Base-by-base conservation (phyloP, 2,329 filamentous ascomycete genomes). In the Penicillium sp. region DNA sequence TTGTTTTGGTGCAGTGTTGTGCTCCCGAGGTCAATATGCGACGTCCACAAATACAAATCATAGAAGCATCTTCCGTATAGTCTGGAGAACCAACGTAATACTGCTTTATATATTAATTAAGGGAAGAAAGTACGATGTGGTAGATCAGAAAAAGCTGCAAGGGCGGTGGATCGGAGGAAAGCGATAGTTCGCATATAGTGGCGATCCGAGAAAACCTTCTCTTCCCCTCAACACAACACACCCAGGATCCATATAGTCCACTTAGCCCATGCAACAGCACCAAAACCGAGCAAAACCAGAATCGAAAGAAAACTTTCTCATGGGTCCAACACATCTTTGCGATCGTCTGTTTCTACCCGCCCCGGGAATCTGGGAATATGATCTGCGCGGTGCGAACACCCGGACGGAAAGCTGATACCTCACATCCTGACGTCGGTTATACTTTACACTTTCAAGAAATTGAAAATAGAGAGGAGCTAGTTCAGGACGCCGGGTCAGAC, bases 371-470 rank as follows among this genome's bases (percentile, higher is more conserved):
- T 53, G 35, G 54, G 55, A 19, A 26, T 26, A 52, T 54, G 61
- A 61, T 63, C 61, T 51, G 52, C 56, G 55, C 27, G 35, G 35
- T 37, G 50, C 48, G 53, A 54, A 54, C 55, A 50, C n/a, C 46
- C 52, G 52, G 29, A 33, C 10, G n/a, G 25, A 13, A 31, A 31
- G 33, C 39, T 57, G 64, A 67, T 58, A 64, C 49, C 60, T 67
- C 65, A 67, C 58, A 67, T 66, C 58, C 39, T 53, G 50, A 58
- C 50, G 57, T 57, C 55, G 44, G 47, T 56, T 55, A 50, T 53
- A 50, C 58, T 57, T 53, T 31, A 16, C 49, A 47, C 26, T 42
- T 35, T 23, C n/a, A 45, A 33, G 43, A 13, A 27, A 43, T 44
- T 23, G 21, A 23, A 53, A 26, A 53, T 29, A 39, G 23, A 42